Evolutionary conservation across 306 rosid genomes (phyloP), one percentile per base, ranked within the genome.

Genomic region (Neltuma alba): DNA sequence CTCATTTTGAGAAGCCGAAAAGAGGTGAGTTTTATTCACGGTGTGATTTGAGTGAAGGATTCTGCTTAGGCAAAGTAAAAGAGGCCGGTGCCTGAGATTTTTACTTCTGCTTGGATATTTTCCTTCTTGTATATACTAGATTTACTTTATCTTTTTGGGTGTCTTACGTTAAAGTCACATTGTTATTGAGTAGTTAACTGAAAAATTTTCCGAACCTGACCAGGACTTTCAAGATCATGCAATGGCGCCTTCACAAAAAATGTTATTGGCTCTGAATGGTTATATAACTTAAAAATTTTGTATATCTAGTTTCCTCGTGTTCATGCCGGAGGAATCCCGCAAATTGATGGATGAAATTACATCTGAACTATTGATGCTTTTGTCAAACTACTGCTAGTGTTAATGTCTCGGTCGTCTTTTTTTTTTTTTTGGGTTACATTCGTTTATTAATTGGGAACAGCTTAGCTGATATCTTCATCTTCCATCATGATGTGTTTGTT

Each of bases 1-100:
- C 96, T 18, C 86, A 80, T 60, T 62, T 69, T 74, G 85, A 83
- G 85, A 86, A 78, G 74, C 84, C 96, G 21, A 84, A 89, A 67
- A 82, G 77, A 82, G 93, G 96, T 93, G 66, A 72, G 77, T 37
- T 60, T 70, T 68, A 21, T 65, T 72, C 48, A 12, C 70, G 64
- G 69, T 67, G 72, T 44, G 50, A 20, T 45, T n/a, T 37, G 74
- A 20, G 12, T 48, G 44, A 30, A 61, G 44, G 70, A 62, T 38
- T 55, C 61, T 50, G 37, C 54, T 62, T 44, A 37, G 14, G 36
- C 60, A 33, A 76, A 76, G 54, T 23, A 3, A 44, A 20, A 48
- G 80, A 36, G 27, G 40, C 38, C 62, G 31, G n/a, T 42, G 50
- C 72, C 18, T 11, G 50, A 5, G 20, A 23, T 45, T 57, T 30